Conservation (phyloP, 257 asterid genomes). For the Plectranthus barbatus region DNA sequence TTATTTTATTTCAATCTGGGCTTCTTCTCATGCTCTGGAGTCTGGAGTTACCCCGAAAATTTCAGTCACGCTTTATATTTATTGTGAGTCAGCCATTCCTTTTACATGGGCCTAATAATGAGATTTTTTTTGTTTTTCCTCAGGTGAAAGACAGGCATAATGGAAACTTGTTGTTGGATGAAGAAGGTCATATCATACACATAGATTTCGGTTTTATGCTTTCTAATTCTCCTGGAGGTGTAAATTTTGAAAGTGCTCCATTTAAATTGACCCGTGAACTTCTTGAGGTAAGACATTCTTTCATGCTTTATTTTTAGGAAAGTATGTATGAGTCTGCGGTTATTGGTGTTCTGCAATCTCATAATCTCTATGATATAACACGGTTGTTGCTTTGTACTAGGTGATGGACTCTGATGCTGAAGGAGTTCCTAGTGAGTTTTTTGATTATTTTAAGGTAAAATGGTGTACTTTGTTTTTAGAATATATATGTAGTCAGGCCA, state of each 20-base stretch:
- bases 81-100: neutral
- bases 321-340: neutral
- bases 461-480: neutral
- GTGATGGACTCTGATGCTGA: slow-evolving; percentile 99
- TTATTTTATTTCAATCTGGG: neutral
- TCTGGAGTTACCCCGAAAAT: neutral
- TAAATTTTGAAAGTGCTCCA: slow-evolving; percentile 98
- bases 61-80: neutral
- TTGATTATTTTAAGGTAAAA: slow-evolving; percentile 89
- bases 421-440: slow-evolving; percentile 98
- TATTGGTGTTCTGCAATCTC: neutral
- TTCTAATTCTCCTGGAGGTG: slow-evolving; percentile 99
- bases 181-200: slow-evolving; percentile 98
- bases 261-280: slow-evolving; percentile 97
- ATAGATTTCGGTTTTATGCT: slow-evolving; percentile 99
- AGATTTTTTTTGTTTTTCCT: slow-evolving; percentile 1
- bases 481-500: neutral
- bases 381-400: slow-evolving; percentile 35
- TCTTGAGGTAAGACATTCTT: slow-evolving; percentile 61
- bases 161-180: slow-evolving; percentile 95
- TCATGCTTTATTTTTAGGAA: neutral
- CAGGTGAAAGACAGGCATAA: slow-evolving; percentile 97
- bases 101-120: slow-evolving; percentile 13
- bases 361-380: neutral
- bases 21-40: neutral